Evolutionary conservation across 176 grass and related monocot species (phyloP), one percentile per base, ranked within the genome.

Genomic region (Oryza punctata): DNA sequence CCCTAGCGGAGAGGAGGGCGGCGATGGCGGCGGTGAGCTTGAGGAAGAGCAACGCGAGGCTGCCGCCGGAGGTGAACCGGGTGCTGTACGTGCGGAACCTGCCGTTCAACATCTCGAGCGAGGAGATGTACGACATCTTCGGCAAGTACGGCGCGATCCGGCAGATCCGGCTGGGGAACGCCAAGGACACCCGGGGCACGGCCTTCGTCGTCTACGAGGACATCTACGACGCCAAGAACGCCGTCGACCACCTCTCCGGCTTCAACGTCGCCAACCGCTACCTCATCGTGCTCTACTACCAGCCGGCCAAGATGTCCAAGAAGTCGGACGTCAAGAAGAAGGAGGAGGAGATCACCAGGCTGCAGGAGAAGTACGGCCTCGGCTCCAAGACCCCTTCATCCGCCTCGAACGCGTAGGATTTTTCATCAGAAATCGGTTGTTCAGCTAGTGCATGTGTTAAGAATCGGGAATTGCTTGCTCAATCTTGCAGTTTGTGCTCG

Each of bases 101-200:
- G 16, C 96, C 96, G 12, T 99, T 99, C 93, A 99, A 99, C 93
- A 99, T 99, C 89, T 99, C 93, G 21, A 99, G 96, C 89, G 96
- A 99, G 93, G 93, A 99, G 93, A 99, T 99, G 96, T 99, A 99
- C 89, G 96, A 99, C 84, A 99, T 99, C 87, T 99, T 99, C 75
- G 96, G 96, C 52, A 99, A 96, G 89, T 99, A 99, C 88, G 96
- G 96, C 2, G 96, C 93, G 18, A 99, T 99, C 85, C 91, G 96
- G 44, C 96, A 99, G 91, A 99, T 99, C 89, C 91, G 93, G 46
- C 88, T 99, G 11, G 96, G 96, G 65, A 96, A 88, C 59, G 92
- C 69, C 89, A 96, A 96, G 87, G 96, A 99, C 75, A 96, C 96
- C 41, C 83, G 96, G 10, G 96, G 96, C 60, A 99, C 96, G 2